Evolutionary conservation across 106 monocot genomes (phyloP), one percentile per base, ranked within the genome.

Genomic region (Vanilla planifolia): DNA sequence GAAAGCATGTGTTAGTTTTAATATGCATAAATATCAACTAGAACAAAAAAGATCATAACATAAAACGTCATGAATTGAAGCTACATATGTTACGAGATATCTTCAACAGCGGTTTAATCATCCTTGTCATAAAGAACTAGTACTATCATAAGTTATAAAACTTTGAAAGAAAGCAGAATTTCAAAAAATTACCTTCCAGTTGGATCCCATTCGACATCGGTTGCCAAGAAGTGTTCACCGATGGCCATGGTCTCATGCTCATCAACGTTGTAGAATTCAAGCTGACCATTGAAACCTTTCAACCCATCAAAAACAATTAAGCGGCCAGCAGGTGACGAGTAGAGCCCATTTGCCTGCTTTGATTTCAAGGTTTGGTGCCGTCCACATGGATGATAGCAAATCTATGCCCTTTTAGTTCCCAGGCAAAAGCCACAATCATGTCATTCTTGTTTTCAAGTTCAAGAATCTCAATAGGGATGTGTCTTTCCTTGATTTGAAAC

Each of bases 391-490:
- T 90, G 15, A 95, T 70, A 10, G 83, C 90, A 81, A 95, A 90
- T 23, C 94, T 60, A 21, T 95, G 89, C 22, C 94, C 94, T 64
- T 86, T 95, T 0, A 90, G 94, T 50, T 95, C 94, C 94, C 94
- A 95, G 23, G 83, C 90, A 74, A 95, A 95, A 19, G 94, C 89
- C 37, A 95, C 46, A 21, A 86, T 90, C 68, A 90, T 95, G 57
- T 95, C 94, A 46, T 83, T 95, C 51, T 95, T 95, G 26, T 89
- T 95, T 3, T 95, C 94, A 33, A 95, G 83, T 43, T 95, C 94
- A 32, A 95, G 42, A 6, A 83, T 90, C 65, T 95, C 94, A 45
- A 89, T 95, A 0, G 89, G 94, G 55, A 90, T 95, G 64, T 95
- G 90, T 24, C 94, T 82, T 71, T 95, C 90, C 68, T 95, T 95